phyloP scores from a whole-genome alignment of 2,329 filamentous ascomycete genomes.

The Geosmithia flava region DNA sequence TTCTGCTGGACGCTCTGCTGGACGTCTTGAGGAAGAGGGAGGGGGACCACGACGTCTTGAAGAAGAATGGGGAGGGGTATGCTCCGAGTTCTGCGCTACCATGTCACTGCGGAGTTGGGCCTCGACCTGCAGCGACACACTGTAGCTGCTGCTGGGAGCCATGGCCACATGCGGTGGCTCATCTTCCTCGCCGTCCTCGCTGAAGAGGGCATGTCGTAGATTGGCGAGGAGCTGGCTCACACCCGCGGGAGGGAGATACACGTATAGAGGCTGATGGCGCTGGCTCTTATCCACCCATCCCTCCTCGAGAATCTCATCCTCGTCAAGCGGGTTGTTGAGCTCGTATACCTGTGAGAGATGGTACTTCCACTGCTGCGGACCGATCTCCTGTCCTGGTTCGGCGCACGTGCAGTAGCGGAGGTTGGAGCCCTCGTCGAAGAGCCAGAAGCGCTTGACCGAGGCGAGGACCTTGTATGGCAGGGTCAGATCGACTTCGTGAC shows the following conservation, averaged over 20 bases:
- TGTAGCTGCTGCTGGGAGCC: slow-evolving; percentile 17
- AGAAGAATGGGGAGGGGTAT: too few species aligned
- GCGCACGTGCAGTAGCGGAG: slow-evolving; percentile 49
- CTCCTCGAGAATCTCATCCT: slow-evolving; percentile 37
- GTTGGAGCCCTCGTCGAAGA: slow-evolving; percentile 37
- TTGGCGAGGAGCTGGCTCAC: slow-evolving; percentile 47
- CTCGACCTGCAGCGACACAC: slow-evolving; percentile 38
- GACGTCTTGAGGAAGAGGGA: background rate
- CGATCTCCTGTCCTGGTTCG: slow-evolving; percentile 25
- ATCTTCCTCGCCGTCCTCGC: slow-evolving; percentile 8
- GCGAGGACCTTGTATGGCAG: slow-evolving; percentile 41
- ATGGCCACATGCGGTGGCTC: too few species aligned
- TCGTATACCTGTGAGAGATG: slow-evolving; percentile 38
- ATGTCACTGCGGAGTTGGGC: slow-evolving; percentile 36
- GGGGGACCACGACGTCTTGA: slow-evolving; percentile 6
- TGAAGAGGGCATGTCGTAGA: slow-evolving; percentile 36
- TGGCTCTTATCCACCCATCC: slow-evolving; percentile 39
- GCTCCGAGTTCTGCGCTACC: slow-evolving; percentile 22
- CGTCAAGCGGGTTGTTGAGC: slow-evolving; percentile 44
- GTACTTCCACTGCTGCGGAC: slow-evolving; percentile 12
- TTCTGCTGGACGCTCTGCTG: background rate
- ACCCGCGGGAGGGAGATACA: slow-evolving; percentile 42
- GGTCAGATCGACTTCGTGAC: slow-evolving; percentile 41
- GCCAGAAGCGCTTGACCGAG: slow-evolving; percentile 48
- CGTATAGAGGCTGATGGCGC: slow-evolving; percentile 23